Evolutionary conservation across 306 rosid species (phyloP).

Genomic region (Dicorynia guianensis): DNA sequence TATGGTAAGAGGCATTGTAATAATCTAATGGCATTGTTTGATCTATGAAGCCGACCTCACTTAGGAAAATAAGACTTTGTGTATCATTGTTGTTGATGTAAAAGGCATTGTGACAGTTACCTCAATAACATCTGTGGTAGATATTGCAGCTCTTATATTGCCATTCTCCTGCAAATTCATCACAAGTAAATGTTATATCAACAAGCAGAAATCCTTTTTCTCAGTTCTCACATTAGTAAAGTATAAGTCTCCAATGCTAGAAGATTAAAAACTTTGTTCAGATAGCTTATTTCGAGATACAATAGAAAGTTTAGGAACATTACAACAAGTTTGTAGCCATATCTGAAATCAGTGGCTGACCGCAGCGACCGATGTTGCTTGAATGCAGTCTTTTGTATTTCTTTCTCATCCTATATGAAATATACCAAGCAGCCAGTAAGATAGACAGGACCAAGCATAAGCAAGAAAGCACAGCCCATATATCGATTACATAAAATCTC

Average conservation of each 20-base stretch:
- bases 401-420: constrained; percentile 85
- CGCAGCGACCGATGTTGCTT: constrained; percentile 77
- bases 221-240: not conserved
- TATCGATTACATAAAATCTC: constrained; percentile 6
- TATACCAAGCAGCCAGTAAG: constrained; percentile 34
- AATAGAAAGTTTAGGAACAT: constrained; percentile 45
- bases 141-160: constrained; percentile 78
- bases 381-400: constrained; percentile 87
- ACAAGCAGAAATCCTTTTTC: not conserved
- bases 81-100: too few relatives aligned
- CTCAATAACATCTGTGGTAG: constrained; percentile 84
- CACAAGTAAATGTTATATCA: constrained; percentile 15
- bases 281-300: not conserved
- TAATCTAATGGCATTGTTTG: not conserved
- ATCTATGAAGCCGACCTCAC: too few relatives aligned
- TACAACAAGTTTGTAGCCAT: constrained; percentile 97
- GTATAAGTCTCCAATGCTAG: constrained; percentile 7
- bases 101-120: constrained; percentile 45
- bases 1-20: not conserved
- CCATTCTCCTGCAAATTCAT: constrained; percentile 70
- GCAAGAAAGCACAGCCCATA: constrained; percentile 6
- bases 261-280: constrained; percentile 1
- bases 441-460: constrained; percentile 21
- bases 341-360: constrained; percentile 83
- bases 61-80: too few relatives aligned